Base-by-base conservation (phyloP, 192 early-diverging fungal genomes). In the Podila minutissima region DNA sequence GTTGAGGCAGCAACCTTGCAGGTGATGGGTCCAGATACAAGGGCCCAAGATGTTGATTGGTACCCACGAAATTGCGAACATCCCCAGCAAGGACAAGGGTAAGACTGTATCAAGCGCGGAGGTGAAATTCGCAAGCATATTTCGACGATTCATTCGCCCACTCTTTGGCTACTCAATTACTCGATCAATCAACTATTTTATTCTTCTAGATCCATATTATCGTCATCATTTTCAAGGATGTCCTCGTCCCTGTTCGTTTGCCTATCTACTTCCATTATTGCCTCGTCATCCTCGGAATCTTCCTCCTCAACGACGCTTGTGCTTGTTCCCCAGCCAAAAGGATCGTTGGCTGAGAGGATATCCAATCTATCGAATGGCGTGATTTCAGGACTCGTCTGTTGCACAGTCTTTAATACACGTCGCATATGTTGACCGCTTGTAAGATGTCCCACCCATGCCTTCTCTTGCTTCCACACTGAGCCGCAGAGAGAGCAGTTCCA, bases 251-350 rank as follows among this genome's bases (percentile, higher is more conserved):
- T 46, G 64, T 19, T 9, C 24, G 12, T 53, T 31, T 2, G 22
- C 31, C 46, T 19, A 15, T 57, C n/a, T 1, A 57, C 66, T 29
- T 67, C 72, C 6, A 32, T 51, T 8, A 32, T 62, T 24, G 55
- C 46, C 31, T 65, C 74, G 11, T 75, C 74, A 1, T 69, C 55
- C 12, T 75, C 74, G 3, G 64, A 67, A 4, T 75, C 74, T n/a
- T 76, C 74, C 13, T 69, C 67, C 22, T 75, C 74, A 2, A 58
- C 67, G 19, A 61, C 53, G 17, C 74, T 63, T 41, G 17, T 32
- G 5, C 46, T 55, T 11, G 74, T 76, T 8, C 74, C 74, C 74
- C 74, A 76, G 7, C 74, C 74, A 38, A 76, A 76, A 19, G 63
- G 37, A 31, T 76, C 68, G 24, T 48, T 76, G 1, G 74, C 51